Percentiles rank a stretch among this genome's conserved stretches.
These are phyloP conservation scores for Coemansia sp. DNA, from an alignment of 192 early-diverging fungal genomes.

Conservation along the genomic window DNA sequence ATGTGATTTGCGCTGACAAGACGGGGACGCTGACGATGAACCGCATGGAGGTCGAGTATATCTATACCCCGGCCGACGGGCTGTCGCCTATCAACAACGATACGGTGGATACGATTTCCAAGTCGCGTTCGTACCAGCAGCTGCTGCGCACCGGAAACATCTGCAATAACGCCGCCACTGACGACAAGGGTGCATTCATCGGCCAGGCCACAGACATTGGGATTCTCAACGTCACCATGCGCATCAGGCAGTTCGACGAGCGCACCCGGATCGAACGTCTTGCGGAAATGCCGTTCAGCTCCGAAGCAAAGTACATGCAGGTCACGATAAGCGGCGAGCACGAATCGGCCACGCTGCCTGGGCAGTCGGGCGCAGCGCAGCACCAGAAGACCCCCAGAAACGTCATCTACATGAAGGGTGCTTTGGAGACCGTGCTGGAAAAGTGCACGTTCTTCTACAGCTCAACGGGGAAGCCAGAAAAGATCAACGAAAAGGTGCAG, in stretches of 20 bases:
- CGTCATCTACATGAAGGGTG: constrained; percentile 79
- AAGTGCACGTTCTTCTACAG: constrained; percentile 67
- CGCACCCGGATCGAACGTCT: constrained; percentile 63
- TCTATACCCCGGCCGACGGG: constrained; percentile 65
- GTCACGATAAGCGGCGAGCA: constrained; percentile 53
- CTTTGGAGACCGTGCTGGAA: constrained; percentile 76
- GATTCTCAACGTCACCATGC: constrained; percentile 68
- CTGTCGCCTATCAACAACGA: constrained; percentile 41
- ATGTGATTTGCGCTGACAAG: constrained; percentile 95
- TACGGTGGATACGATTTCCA: constrained; percentile 11
- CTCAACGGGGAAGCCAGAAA: constrained; percentile 50
- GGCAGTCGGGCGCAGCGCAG: neutral
- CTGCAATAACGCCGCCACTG: constrained; percentile 86
- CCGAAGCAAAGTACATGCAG: constrained; percentile 93
- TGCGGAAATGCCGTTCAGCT: constrained; percentile 85
- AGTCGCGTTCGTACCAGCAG: constrained; percentile 45
- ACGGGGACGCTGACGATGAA: constrained; percentile 95
- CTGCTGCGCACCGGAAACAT: constrained; percentile 68
- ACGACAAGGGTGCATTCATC: constrained; percentile 71
- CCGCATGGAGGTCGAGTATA: constrained; percentile 88
- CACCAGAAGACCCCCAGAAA: constrained; percentile 1
- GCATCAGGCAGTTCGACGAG: constrained; percentile 69
- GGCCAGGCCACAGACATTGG: constrained; percentile 97
- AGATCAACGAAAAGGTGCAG: constrained; percentile 59
- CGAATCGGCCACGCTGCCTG: constrained; percentile 29